Evolutionary conservation across 495 filamentous ascomycete genomes (phyloP).

Genomic region (Arthonia radiata): DNA sequence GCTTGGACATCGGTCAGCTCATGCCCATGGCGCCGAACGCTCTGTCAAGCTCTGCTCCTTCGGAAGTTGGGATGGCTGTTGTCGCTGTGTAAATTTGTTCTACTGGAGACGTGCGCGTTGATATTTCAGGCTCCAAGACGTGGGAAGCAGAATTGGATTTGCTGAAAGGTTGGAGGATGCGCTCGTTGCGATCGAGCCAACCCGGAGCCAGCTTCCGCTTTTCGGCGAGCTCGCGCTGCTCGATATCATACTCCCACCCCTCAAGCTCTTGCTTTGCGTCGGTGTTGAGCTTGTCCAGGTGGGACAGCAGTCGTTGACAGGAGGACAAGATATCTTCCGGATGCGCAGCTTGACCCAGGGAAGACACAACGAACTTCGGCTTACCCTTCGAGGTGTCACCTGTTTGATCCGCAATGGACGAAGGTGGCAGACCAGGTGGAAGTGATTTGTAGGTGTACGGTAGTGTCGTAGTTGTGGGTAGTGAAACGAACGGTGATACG

Average conservation of each 20-base stretch:
- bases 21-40: background rate
- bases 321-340: constrained; percentile 62
- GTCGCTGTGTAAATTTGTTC: background rate
- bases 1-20: too few relatives aligned
- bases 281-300: constrained; percentile 35
- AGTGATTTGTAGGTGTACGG: constrained; percentile 88
- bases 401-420: constrained; percentile 26
- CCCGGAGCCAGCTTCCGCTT: constrained; percentile 78
- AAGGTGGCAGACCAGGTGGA: constrained; percentile 61
- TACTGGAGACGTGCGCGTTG: too few relatives aligned
- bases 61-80: background rate
- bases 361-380: constrained; percentile 50
- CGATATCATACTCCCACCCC: constrained; percentile 44
- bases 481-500: constrained; percentile 80
- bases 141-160: constrained; percentile 4
- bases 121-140: background rate
- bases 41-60: background rate
- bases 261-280: constrained; percentile 39
- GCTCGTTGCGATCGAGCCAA: constrained; percentile 66
- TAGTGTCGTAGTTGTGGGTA: constrained; percentile 71
- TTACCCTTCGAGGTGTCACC: constrained; percentile 16
- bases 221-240: constrained; percentile 64
- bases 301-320: constrained; percentile 49
- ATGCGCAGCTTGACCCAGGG: constrained; percentile 49
- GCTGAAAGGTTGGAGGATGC: constrained; percentile 53